Evolutionary conservation across 371 early-diverging fungal species (phyloP), one percentile per base, ranked within the genome.

Genomic region (Apophysomyces ossiformis): DNA sequence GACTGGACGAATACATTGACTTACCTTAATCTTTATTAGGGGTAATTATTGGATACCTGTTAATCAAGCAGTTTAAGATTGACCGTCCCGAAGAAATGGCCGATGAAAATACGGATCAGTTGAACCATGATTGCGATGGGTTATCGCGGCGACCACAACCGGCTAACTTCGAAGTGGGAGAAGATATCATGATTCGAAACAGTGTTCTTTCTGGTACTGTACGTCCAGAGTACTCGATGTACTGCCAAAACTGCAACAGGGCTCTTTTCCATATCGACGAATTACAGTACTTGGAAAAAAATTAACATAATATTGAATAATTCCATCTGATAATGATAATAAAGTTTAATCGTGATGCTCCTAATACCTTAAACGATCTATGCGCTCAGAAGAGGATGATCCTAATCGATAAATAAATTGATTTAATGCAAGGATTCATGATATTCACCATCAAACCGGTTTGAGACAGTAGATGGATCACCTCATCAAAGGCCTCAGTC

Each of bases 1-100:
- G 2, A 26, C 32, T 26, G 32, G 3, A 3, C 32, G 32, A 26
- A 26, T 26, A 26, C 32, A 26, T 26, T 26, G 32, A 26, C 32
- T 26, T 26, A 26, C 2, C 2, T 1, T 1, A 26, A 26, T 26
- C 7, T 21, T 57, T 37, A 13, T n/a, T 64, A 80, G 80, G 80
- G 80, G 75, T 75, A 0, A 67, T 80, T 18, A 80, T 77, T 1
- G 73, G 75, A 2, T 80, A 77, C 47, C 63, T 80, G 9, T 62
- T 80, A 35, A 73, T 80, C 45, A 73, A 73, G 35, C 80, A 80
- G 37, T 80, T 80, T 41, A 75, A 60, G 38, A 44, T 60, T 11
- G 70, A 69, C 21, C 21, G 21, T 21, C 21, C 54, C 38, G 68
- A 54, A 41, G 35, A 35, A 39, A 37, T 39, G 13, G 65, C 61